Evolutionary conservation across 2,329 filamentous ascomycete species (phyloP), one percentile per base, ranked within the genome.

Genomic region (Fonsecaea pedrosoi): DNA sequence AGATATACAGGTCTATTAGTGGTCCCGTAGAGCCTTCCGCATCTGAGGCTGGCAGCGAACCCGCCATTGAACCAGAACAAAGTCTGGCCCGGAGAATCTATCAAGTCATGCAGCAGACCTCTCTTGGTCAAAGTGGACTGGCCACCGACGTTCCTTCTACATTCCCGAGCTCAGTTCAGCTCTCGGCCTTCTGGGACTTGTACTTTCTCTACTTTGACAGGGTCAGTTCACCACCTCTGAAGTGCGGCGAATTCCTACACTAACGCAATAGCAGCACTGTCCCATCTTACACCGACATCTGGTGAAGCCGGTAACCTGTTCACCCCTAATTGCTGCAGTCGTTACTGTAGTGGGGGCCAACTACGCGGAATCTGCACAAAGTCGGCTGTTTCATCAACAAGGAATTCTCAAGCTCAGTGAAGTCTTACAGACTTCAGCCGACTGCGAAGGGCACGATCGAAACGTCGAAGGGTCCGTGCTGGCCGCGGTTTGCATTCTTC

Each of bases 181-280:
- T 54, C 25, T 35, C 32, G 12, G 53, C 32, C 32, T 54, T 54
- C 21, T 54, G 53, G 53, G 53, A 35, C 15, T 25, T 54, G 32
- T 54, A 54, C 10, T 54, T 54, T 32, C 21, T 54, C 32, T 25
- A 54, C 21, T 54, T 54, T 54, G 53, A 54, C 53, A 54, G 30
- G 53, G 53, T 54, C 10, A 54, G 53, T 54, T 15, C 12, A 15
- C 32, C 13, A 32, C 34, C 12, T 54, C 21, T 32, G 12, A n/a
- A 30, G 3, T 54, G 21, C 10, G 7, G 53, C 32, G 1, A 32
- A 54, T 10, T 45, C 6, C 9, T 7, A 45, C 40, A 9, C 40
- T 45, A 7, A 45, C 18, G 15, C 6, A 21, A 18, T 18, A 18
- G 18, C n/a, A 45, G 40, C 40, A 45, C 21, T 45, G 40, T 45